Base-by-base conservation (phyloP, 306 rosid species). In the Quercus aquifolioides region DNA sequence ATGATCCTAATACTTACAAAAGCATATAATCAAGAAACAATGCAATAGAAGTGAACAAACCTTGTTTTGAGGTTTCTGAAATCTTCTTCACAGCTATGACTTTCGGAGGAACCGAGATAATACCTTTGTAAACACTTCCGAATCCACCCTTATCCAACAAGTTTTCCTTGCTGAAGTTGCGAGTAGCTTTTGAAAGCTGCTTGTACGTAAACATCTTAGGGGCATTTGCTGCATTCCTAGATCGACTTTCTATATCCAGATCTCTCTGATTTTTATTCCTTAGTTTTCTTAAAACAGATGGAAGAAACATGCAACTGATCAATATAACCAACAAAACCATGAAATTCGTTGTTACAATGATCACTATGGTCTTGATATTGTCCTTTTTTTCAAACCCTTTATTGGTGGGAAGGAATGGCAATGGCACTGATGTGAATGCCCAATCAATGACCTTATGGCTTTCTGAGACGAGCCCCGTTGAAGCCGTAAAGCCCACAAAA, bases 401-500 rank as follows among this genome's bases (percentile, higher is more conserved):
- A 20, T 76, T 25, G 69, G 9, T 20, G 46, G 80, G 58, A 81
- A 43, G 31, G 65, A 33, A 7, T 21, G 91, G 81, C 31, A 90
- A 19, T 52, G 86, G 81, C 25, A 85, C 86, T 51, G 91, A 86
- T 55, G 89, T 88, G 84, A 90, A 88, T 10, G 76, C 78, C 92
- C 94, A 88, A 76, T 86, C 76, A 5, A 84, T 83, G 13, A 86
- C 54, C 26, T 74, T 83, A 58, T 90, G 91, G 67, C 80, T 79
- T 73, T 90, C 79, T 5, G 89, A 84, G 38, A 77, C 59, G 64
- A 83, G 31, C 30, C 92, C 82, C 0, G 86, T 86, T 4, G 94
- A 83, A 52, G 88, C 87, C 6, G 89, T 85, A 77, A 90, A 90
- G 49, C 94, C 94, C 9, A 90, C 89, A 76, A 79, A 90, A 59